Evolutionary conservation across 1,284 basidiomycete species (phyloP), one percentile per base, ranked within the genome.

Genomic region (Ganoderma sp.): DNA sequence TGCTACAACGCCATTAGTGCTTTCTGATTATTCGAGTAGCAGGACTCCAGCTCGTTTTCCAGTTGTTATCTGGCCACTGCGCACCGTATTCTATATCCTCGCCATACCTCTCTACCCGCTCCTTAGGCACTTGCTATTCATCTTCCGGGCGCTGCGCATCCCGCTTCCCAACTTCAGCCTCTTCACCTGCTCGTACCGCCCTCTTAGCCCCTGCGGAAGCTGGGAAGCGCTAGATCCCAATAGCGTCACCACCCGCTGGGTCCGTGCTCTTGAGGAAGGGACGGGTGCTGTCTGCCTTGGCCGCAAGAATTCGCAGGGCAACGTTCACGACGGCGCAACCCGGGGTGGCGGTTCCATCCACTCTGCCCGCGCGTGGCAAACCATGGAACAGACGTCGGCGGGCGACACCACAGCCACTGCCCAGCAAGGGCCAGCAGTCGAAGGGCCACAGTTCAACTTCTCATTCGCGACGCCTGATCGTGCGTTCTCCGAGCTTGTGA

Each of bases 201-300:
- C 77, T 12, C 67, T 79, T 70, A 68, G 78, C 75, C 74, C 80
- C 48, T 63, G 78, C 3, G 75, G 37, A 72, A 77, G 66, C 77
- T 75, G 76, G 0, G 83, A 83, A 67, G 81, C 83, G 15, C 81
- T 82, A 15, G 77, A 79, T 63, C 71, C 75, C 15, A 75, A 74
- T 69, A 83, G 85, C 10, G 88, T 87, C 0, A 84, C 88, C 0
- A 91, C 68, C 68, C 84, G 89, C 39, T 94, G 92, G 90, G 84
- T 95, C 15, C 84, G 88, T 22, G 86, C 89, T 37, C 83, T 95
- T 4, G 93, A 95, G 77, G 92, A 94, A 69, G 90, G 93, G 76
- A 93, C 92, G 0, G 93, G 93, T 2, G 92, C 91, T 0, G 78
- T 90, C 5, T 87, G 83, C 67, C 78, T 90, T 54, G 56, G 68